phyloP scores from a whole-genome alignment of 1,139 yeast genomes.

The Blastobotrys apis region DNA sequence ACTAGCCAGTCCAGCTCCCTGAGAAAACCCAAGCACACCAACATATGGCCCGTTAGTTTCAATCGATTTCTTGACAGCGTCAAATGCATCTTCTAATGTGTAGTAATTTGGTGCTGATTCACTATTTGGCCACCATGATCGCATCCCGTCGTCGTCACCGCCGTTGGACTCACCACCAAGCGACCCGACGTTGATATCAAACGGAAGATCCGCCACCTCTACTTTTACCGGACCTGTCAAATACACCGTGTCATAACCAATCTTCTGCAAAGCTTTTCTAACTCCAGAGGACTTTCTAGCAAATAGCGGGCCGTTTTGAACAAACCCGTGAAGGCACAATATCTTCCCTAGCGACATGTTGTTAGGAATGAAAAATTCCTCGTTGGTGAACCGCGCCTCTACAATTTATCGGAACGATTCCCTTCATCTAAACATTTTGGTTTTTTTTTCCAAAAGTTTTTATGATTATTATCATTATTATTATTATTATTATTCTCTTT shows the following conservation, averaged over 20 bases:
- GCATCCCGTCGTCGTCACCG: conserved; percentile 40
- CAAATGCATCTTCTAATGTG: conserved; percentile 44
- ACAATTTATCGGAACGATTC: too few relatives aligned
- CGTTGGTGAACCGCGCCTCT: too few relatives aligned
- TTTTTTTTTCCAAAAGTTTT: too few relatives aligned
- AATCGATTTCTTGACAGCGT: conserved; percentile 52
- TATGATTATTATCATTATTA: too few relatives aligned
- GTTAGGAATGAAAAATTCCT: neutral
- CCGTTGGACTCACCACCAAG: conserved; percentile 23
- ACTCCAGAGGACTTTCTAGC: conserved; percentile 78
- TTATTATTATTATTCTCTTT: too few relatives aligned
- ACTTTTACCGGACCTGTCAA: conserved; percentile 70
- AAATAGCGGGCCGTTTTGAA: conserved; percentile 65
- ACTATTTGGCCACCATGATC: conserved; percentile 46
- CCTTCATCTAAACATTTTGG: too few relatives aligned
- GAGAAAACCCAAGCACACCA: conserved; percentile 87
- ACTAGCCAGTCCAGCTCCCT: conserved; percentile 83
- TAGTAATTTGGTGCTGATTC: conserved; percentile 39
- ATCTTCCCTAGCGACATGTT: conserved; percentile 25
- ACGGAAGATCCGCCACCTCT: conserved; percentile 65
- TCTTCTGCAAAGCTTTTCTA: conserved; percentile 62
- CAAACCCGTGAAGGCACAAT: conserved; percentile 53
- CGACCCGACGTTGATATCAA: conserved; percentile 38
- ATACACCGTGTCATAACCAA: conserved; percentile 66
- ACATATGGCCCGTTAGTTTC: conserved; percentile 76